A percentile compares a stretch with the other conserved stretches of the same genome.
phyloP scores from a whole-genome alignment of 148 eudicot genomes.

The Heliamphora exappendiculata region DNA sequence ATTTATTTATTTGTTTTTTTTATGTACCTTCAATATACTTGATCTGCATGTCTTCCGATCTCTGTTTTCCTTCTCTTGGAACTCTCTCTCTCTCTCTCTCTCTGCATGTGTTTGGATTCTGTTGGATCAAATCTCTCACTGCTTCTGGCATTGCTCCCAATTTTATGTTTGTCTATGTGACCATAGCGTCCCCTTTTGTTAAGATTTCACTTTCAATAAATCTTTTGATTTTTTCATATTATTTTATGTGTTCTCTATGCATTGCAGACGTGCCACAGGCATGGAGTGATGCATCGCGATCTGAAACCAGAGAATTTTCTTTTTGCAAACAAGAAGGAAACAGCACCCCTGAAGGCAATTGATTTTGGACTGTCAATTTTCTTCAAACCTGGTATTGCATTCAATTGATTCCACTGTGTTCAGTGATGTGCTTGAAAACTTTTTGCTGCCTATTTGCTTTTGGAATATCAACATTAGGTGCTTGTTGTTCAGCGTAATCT shows the following conservation, averaged over 20 bases:
- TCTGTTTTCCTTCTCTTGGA: too few relatives aligned
- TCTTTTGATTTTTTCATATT: background rate
- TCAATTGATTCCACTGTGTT: background rate
- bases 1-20: background rate
- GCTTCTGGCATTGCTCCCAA: background rate
- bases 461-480: background rate
- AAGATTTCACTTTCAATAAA: background rate
- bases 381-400: conserved; percentile 35
- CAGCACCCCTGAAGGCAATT: conserved; percentile 44
- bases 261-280: conserved; percentile 35
- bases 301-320: conserved; percentile 49
- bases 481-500: background rate
- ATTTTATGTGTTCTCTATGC: background rate
- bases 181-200: background rate
- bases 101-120: background rate
- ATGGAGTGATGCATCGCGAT: conserved; percentile 53
- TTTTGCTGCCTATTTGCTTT: background rate
- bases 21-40: background rate
- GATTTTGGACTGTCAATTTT: conserved; percentile 41
- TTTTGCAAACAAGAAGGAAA: conserved; percentile 48
- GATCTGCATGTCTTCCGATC: background rate
- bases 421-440: background rate
- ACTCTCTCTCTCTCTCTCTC: background rate
- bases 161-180: background rate
- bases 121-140: background rate